Base-by-base conservation (phyloP, 2,329 filamentous ascomycete genomes). In the Pseudomassariella vexata region DNA sequence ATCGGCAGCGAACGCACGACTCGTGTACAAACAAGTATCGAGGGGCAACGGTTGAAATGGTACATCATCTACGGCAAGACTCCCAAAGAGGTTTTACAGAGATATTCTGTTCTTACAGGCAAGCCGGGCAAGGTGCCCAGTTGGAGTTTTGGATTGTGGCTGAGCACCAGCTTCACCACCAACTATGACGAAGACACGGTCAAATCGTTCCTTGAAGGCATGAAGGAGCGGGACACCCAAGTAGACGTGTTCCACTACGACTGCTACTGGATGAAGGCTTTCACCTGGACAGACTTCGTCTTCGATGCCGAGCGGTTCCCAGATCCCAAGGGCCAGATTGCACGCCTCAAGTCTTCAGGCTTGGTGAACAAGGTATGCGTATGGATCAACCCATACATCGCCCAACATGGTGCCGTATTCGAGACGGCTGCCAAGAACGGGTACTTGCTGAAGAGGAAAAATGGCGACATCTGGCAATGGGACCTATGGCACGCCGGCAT, bases 401-500 rank as follows among this genome's bases (percentile, higher is more conserved):
- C 72, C 1, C 81, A 86, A 55, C 74, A 79, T 20, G 81, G 78
- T 2, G 74, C 72, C 0, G 64, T 82, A 0, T 86, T 86, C 57
- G 59, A 66, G 36, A 66, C 77, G 39, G 81, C 79, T 24, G 72
- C 71, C 24, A 69, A 75, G 35, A 79, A 76, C 33, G 79, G 80
- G 0, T 86, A 83, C 46, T 66, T 86, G 12, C 65, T 86, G 37
- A 82, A 79, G 61, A 73, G 79, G 18, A 75, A 70, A 41, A 75
- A 85, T 46, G 80, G 79, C 9, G 76, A 82, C 39, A 60, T 85
- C 15, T 86, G 77, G 75, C 82, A 86, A 55, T 85, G 80, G 78
- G 82, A 86, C 46, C 58, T 82, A 24, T 86, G 82, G 82, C 82
- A 86, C 51, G 79, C 80, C 2, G 82, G 82, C 21, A 86, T 86